Base-by-base conservation (phyloP, 2,329 filamentous ascomycete species). In the Verticillium nonalfalfae region DNA sequence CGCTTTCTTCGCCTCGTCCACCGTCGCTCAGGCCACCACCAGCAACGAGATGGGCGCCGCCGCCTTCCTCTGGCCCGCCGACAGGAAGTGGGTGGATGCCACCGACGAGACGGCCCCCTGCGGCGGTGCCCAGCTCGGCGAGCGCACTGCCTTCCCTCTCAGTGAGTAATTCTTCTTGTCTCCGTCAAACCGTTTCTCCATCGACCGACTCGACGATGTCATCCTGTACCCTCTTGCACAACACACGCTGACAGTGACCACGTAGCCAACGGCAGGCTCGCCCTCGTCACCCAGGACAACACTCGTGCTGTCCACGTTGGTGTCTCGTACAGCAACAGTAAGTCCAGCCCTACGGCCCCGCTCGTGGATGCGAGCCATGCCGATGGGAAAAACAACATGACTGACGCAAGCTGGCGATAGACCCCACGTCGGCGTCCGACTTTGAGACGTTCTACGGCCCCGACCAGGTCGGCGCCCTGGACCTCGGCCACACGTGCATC, bases 61-160 rank as follows among this genome's bases (percentile, higher is more conserved):
- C 21, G 82, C 81, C 10, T 85, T 88, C 68, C 74, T 87, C 71
- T 88, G 85, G 84, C 85, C 85, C 4, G 68, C 76, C 14, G 84
- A 87, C 70, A 76, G 85, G 59, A 73, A 75, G 50, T 88, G 84
- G 84, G 75, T 75, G 58, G 81, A 78, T 35, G 75, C 76, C 13
- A 72, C 78, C 40, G 85, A 87, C 67, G 86, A 86, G 66, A 81
- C 70, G 5, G 75, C 79, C 7, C 85, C 85, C 0, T 88, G 85
- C 67, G 85, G 85, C 59, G 85, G 82, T 11, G 71, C 74, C 11
- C 74, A 76, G 15, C 73, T 78, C 2, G 72, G 71, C 0, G 83
- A 83, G 63, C 74, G 85, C 60, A 86, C 83, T 0, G 68, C 78
- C 4, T 87, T 86, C 64, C 85, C 85, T 31, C 66, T 88, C 26